Conservation (phyloP, 257 asterid genomes). For the Cordia subcordata region DNA sequence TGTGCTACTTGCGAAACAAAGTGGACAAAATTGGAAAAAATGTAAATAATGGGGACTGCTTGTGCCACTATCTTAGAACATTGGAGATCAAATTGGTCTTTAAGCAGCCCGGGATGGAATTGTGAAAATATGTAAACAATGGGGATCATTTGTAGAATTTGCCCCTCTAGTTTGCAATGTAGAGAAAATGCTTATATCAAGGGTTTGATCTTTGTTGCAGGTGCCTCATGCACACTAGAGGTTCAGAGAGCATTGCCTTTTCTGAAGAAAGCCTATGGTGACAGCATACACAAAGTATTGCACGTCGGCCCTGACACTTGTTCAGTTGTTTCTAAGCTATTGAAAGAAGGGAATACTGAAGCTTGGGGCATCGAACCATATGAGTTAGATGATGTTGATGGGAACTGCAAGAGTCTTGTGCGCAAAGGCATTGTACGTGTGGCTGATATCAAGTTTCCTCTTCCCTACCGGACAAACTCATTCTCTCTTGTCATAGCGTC, state of each 20-base stretch:
- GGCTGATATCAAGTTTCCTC: slow-evolving; percentile 87
- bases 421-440: slow-evolving; percentile 77
- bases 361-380: slow-evolving; percentile 95
- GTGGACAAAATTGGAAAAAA: too few species aligned
- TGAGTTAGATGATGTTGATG: slow-evolving; percentile 71
- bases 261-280: slow-evolving; percentile 77
- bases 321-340: slow-evolving; percentile 57
- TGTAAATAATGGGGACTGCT: too few species aligned
- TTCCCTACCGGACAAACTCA: slow-evolving; percentile 78
- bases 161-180: too few species aligned
- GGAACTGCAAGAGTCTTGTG: slow-evolving; percentile 67
- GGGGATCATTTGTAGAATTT: too few species aligned
- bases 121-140: too few species aligned
- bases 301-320: slow-evolving; percentile 93
- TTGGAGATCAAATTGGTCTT: too few species aligned
- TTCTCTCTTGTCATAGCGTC: slow-evolving; percentile 80
- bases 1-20: too few species aligned
- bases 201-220: slow-evolving; percentile 31
- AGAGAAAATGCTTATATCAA: neutral
- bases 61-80: too few species aligned
- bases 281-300: slow-evolving; percentile 68
- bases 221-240: slow-evolving; percentile 63
- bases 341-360: slow-evolving; percentile 81
- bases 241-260: slow-evolving; percentile 55
- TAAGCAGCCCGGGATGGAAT: too few species aligned